Conservation (phyloP, 495 filamentous ascomycete genomes). For the Filosporella fistucella region DNA sequence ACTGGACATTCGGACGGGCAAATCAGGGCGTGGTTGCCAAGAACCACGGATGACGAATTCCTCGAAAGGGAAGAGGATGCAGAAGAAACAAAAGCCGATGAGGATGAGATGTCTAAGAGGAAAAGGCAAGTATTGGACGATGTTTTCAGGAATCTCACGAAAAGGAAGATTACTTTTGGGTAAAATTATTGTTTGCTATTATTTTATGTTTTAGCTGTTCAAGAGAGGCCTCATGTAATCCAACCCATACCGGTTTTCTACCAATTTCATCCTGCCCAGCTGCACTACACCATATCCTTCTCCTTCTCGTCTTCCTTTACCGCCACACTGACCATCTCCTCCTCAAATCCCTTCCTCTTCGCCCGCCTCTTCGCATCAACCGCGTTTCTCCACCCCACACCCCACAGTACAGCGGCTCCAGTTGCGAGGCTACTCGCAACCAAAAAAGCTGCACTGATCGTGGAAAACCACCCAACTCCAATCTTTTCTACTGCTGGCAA, state of each 20-base stretch:
- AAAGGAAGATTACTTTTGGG: constrained; percentile 47
- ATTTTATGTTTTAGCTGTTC: neutral
- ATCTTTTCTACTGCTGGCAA: constrained; percentile 62
- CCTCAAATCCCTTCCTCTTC: constrained; percentile 10
- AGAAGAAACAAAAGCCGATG: constrained; percentile 13
- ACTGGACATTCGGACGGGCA: constrained; percentile 47
- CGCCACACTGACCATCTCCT: neutral
- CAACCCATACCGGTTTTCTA: neutral
- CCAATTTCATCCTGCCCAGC: neutral
- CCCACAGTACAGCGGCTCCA: constrained; percentile 43
- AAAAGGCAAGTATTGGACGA: constrained; percentile 58
- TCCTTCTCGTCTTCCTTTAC: constrained; percentile 7
- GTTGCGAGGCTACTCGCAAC: constrained; percentile 51
- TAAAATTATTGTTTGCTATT: constrained; percentile 6
- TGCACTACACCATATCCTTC: constrained; percentile 15
- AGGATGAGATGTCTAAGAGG: constrained; percentile 33
- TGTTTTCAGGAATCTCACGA: constrained; percentile 47
- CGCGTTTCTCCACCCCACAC: constrained; percentile 47
- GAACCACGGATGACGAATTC: constrained; percentile 39
- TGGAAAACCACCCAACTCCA: constrained; percentile 63
- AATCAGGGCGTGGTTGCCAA: constrained; percentile 54
- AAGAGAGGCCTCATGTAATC: neutral
- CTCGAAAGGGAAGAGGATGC: constrained; percentile 37
- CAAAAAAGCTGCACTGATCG: constrained; percentile 53
- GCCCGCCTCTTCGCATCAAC: constrained; percentile 40